Evolutionary conservation across 2,329 filamentous ascomycete species (phyloP).

Genomic region (Ploettnerulaceae sp.): DNA sequence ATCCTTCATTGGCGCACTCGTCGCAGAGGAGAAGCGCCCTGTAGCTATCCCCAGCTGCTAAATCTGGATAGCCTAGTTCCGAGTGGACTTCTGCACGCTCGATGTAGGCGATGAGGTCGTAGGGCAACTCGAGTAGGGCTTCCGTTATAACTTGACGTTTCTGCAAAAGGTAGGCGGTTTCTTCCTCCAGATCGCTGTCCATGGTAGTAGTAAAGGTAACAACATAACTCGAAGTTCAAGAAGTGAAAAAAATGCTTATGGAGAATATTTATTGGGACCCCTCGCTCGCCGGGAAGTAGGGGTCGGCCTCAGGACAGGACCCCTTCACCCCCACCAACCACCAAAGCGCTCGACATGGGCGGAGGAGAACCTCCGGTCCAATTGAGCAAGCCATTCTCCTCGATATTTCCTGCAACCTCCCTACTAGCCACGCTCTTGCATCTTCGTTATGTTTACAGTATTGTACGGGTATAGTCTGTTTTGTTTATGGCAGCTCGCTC

Average conservation of each 20-base stretch:
- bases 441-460: too few relatives aligned
- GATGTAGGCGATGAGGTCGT: conserved; percentile 60
- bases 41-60: conserved; percentile 87
- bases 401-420: too few relatives aligned
- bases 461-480: too few relatives aligned
- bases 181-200: conserved; percentile 26
- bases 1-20: conserved; percentile 68
- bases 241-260: not conserved
- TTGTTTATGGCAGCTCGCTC: too few relatives aligned
- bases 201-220: conserved; percentile 4
- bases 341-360: not conserved
- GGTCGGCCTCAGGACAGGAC: too few relatives aligned
- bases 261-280: conserved; percentile 7
- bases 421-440: too few relatives aligned
- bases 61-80: conserved; percentile 77
- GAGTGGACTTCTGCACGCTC: conserved; percentile 68
- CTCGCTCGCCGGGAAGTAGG: too few relatives aligned
- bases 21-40: conserved; percentile 83
- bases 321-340: too few relatives aligned
- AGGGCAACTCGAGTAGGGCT: conserved; percentile 47
- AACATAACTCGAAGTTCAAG: too few relatives aligned
- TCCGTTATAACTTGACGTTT: conserved; percentile 55
- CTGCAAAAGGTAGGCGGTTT: conserved; percentile 40
- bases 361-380: not conserved
- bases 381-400: too few relatives aligned